These are phyloP conservation scores for Diaporthe australafricana DNA, from an alignment of 2,329 filamentous ascomycete species.

Conservation along the genomic window DNA sequence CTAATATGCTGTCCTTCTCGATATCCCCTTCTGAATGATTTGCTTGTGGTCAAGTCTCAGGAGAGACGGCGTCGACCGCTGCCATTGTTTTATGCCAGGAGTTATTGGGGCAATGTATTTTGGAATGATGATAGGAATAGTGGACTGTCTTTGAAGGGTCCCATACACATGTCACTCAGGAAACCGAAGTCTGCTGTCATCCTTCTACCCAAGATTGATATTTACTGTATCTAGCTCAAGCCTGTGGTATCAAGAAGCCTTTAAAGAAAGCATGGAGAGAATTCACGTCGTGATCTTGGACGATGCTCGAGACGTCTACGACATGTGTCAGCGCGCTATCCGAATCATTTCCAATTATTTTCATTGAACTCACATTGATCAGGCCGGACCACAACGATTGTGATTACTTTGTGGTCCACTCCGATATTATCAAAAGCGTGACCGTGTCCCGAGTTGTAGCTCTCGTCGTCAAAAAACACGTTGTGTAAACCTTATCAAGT, in stretches of 20 bases:
- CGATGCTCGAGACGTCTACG: slow-evolving; percentile 45
- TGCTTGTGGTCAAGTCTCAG: too few species aligned
- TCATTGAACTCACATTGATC: slow-evolving; percentile 65
- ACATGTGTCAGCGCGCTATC: neutral
- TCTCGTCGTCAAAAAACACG: slow-evolving; percentile 66
- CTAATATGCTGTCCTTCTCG: neutral
- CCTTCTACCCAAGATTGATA: too few species aligned
- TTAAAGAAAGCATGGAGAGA: slow-evolving; percentile 41
- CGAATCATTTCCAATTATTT: too few species aligned
- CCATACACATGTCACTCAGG: too few species aligned
- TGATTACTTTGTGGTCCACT: slow-evolving; percentile 57
- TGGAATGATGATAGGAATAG: too few species aligned
- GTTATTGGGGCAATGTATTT: too few species aligned
- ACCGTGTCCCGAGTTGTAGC: slow-evolving; percentile 66
- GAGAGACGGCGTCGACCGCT: too few species aligned
- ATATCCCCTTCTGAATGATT: neutral
- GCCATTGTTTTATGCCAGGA: too few species aligned
- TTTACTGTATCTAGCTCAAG: neutral
- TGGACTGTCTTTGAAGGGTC: too few species aligned
- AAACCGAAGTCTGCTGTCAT: too few species aligned
- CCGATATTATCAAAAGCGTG: slow-evolving; percentile 68
- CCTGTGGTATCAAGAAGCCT: slow-evolving; percentile 36
- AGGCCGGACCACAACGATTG: slow-evolving; percentile 66
- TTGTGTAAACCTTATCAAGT: slow-evolving; percentile 64
- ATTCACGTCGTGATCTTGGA: slow-evolving; percentile 37